Conservation (phyloP, 2,329 filamentous ascomycete species). For the Trichophyton simii region DNA sequence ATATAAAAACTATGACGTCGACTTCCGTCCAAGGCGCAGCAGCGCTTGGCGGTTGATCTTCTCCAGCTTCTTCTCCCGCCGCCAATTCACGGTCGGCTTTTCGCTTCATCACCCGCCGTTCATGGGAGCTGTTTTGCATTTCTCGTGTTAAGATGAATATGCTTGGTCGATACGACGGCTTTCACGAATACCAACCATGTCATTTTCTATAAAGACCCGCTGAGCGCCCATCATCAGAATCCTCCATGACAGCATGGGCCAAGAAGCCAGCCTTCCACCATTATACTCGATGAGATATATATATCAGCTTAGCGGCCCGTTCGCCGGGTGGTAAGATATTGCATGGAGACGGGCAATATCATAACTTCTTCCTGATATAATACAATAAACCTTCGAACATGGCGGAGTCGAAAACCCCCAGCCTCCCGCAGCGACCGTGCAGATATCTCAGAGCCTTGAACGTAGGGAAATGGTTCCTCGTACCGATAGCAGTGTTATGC, state of each 20-base stretch:
- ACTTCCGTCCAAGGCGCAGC: not conserved
- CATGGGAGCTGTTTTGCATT: not conserved
- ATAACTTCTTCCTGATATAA: not conserved
- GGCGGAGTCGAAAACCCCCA: not conserved
- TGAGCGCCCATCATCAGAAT: not conserved
- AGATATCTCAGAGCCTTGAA: not conserved
- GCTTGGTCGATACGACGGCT: not conserved
- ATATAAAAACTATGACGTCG: not conserved
- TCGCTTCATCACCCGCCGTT: not conserved
- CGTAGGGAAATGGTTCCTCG: not conserved
- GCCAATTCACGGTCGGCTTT: not conserved
- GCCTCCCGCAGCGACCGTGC: not conserved
- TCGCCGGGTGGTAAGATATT: not conserved
- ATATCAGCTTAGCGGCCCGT: not conserved
- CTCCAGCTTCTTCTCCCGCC: not conserved
- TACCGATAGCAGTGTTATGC: constrained; percentile 3
- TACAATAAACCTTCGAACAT: not conserved
- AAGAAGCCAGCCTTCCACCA: not conserved
- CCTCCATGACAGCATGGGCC: not conserved
- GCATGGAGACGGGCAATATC: not conserved
- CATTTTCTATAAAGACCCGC: not conserved
- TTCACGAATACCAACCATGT: not conserved
- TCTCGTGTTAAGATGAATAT: not conserved
- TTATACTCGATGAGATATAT: not conserved
- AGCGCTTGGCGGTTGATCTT: not conserved